These are phyloP conservation scores for Purshia tridentata DNA, from an alignment of 306 rosid species.

Conservation along the genomic window DNA sequence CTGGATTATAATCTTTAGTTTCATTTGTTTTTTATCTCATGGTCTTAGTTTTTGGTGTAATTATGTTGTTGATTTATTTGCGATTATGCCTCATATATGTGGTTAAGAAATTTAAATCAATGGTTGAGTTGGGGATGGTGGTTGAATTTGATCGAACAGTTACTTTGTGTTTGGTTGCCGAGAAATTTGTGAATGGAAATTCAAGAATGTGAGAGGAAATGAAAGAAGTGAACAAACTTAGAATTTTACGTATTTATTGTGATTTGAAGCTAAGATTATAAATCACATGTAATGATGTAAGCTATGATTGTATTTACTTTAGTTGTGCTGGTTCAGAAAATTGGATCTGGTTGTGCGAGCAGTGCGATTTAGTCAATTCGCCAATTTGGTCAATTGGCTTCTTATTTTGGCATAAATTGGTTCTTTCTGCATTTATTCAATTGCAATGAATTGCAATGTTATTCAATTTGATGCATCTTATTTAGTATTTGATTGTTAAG, in stretches of 20 bases:
- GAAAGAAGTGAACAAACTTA: too few species aligned
- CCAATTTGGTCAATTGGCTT: background rate
- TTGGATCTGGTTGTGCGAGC: constrained; percentile 4
- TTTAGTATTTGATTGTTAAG: background rate
- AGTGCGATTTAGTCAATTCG: background rate
- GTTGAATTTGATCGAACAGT: constrained; percentile 25
- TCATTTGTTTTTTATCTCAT: constrained; percentile 8
- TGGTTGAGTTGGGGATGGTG: background rate
- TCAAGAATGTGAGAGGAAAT: background rate
- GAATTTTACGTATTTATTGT: background rate
- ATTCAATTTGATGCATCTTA: background rate
- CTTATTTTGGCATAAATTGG: background rate
- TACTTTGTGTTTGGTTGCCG: constrained; percentile 2
- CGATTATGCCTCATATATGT: background rate
- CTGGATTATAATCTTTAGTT: constrained; percentile 21
- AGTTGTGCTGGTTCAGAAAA: background rate
- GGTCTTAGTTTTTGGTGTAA: background rate
- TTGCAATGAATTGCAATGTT: background rate
- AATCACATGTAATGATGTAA: too few species aligned
- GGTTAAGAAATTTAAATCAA: background rate
- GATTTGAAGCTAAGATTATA: background rate
- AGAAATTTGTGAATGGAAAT: background rate
- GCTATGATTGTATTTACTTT: too few species aligned
- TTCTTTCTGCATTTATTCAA: background rate
- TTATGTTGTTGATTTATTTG: background rate